These are phyloP conservation scores for Coemansia sp. DNA, from an alignment of 192 early-diverging fungal genomes.

Conservation along the genomic window DNA sequence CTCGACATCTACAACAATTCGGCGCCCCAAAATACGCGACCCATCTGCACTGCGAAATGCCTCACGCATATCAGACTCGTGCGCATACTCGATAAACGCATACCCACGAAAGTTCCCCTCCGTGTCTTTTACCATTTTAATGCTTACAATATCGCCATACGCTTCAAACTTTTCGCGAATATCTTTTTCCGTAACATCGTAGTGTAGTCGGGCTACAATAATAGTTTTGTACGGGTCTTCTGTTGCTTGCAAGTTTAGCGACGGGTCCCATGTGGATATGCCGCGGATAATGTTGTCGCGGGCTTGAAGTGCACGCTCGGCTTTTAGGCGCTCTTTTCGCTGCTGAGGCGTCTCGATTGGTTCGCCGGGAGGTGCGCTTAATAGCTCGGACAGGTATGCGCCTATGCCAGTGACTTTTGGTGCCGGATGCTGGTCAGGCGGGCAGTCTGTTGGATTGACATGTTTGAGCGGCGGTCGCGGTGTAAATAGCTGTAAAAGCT, in stretches of 20 bases:
- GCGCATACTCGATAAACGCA: slow-evolving; percentile 93
- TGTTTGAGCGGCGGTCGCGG: slow-evolving; percentile 40
- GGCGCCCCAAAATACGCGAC: slow-evolving; percentile 77
- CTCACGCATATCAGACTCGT: slow-evolving; percentile 79
- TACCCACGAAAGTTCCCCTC: slow-evolving; percentile 84
- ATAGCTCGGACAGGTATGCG: slow-evolving; percentile 25
- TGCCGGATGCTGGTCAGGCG: slow-evolving; percentile 22
- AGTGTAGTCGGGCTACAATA: slow-evolving; percentile 76
- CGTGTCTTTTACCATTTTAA: slow-evolving; percentile 74
- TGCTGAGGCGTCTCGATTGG: slow-evolving; percentile 36
- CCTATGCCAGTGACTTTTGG: slow-evolving; percentile 40
- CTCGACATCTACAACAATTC: slow-evolving; percentile 92
- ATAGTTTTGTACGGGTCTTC: slow-evolving; percentile 93
- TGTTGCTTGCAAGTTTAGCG: slow-evolving; percentile 64
- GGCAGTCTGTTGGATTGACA: slow-evolving; percentile 31
- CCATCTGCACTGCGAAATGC: slow-evolving; percentile 76
- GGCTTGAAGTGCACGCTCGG: slow-evolving; percentile 32
- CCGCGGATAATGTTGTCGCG: slow-evolving; percentile 40
- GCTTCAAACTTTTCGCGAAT: slow-evolving; percentile 73
- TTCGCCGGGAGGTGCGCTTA: slow-evolving; percentile 6
- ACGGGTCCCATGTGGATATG: slow-evolving; percentile 40
- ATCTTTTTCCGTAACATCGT: slow-evolving; percentile 58
- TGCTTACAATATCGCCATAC: slow-evolving; percentile 64
- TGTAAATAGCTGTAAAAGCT: slow-evolving; percentile 48
- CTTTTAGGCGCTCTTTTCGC: slow-evolving; percentile 40